Percentiles rank a stretch among this genome's conserved stretches.
These are phyloP conservation scores for Meredithiella fracta DNA, from an alignment of 2,329 filamentous ascomycete species.

Conservation along the genomic window DNA sequence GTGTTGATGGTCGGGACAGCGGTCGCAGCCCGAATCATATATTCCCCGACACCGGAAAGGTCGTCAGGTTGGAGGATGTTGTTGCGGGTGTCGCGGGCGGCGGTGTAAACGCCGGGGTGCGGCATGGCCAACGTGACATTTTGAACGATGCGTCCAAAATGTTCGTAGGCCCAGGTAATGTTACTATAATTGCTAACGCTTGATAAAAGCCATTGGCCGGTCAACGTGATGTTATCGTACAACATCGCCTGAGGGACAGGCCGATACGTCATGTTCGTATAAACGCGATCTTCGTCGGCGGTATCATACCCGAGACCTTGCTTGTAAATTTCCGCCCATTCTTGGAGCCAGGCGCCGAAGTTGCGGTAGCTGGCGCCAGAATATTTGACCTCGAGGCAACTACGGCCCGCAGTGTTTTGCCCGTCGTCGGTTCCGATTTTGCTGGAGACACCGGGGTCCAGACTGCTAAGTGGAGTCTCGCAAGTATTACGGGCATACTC, in stretches of 20 bases:
- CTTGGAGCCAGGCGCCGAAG: constrained; percentile 41
- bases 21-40: constrained; percentile 50
- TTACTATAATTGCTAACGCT: constrained; percentile 33
- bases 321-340: constrained; percentile 34
- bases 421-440: constrained; percentile 29
- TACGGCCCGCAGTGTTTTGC: constrained; percentile 25
- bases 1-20: constrained; percentile 57
- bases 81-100: constrained; percentile 45
- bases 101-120: constrained; percentile 49
- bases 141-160: constrained; percentile 45
- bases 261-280: constrained; percentile 25
- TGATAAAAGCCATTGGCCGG: constrained; percentile 44
- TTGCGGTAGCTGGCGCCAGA: constrained; percentile 57
- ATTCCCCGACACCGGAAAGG: constrained; percentile 49
- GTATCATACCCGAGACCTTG: constrained; percentile 27
- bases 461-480: constrained; percentile 37
- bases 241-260: constrained; percentile 46
- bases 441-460: not conserved
- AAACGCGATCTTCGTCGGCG: constrained; percentile 16
- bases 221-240: constrained; percentile 57
- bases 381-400: constrained; percentile 53
- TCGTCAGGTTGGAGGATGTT: constrained; percentile 52
- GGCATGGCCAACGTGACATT: constrained; percentile 67
- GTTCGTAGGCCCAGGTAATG: constrained; percentile 31
- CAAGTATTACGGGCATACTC: constrained; percentile 40